These are phyloP conservation scores for Haplosporangium gracile DNA, from an alignment of 192 early-diverging fungal genomes.

Conservation along the genomic window DNA sequence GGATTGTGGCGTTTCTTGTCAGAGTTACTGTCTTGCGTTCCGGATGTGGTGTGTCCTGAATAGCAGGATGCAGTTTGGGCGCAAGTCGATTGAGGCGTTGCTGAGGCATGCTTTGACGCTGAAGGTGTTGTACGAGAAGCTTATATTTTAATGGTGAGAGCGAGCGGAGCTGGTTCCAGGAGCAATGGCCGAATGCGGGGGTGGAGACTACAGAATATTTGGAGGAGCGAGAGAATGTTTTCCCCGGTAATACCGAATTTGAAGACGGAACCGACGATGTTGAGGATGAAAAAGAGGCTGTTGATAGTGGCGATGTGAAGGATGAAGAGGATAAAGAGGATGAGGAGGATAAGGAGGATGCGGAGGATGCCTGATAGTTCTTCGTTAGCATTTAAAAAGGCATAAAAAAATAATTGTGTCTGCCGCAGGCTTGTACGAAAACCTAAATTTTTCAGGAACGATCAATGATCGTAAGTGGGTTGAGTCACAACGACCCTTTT, in stretches of 20 bases:
- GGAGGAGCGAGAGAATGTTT: neutral
- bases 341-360: neutral
- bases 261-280: too few species aligned
- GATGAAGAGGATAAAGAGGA: too few species aligned
- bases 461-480: neutral
- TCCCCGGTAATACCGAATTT: too few species aligned
- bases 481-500: neutral
- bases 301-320: too few species aligned
- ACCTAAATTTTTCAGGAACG: neutral
- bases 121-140: neutral
- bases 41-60: too few species aligned
- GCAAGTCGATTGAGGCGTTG: neutral
- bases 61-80: neutral
- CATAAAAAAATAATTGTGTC: neutral
- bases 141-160: neutral
- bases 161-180: neutral
- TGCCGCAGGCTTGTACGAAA: neutral
- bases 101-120: neutral
- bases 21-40: too few species aligned
- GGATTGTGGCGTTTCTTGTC: too few species aligned
- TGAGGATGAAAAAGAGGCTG: too few species aligned
- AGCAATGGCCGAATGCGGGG: neutral
- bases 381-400: neutral
- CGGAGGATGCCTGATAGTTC: neutral
- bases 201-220: neutral